Conservation (phyloP, 139 green algal genomes). For the Haematococcus lacustris region DNA sequence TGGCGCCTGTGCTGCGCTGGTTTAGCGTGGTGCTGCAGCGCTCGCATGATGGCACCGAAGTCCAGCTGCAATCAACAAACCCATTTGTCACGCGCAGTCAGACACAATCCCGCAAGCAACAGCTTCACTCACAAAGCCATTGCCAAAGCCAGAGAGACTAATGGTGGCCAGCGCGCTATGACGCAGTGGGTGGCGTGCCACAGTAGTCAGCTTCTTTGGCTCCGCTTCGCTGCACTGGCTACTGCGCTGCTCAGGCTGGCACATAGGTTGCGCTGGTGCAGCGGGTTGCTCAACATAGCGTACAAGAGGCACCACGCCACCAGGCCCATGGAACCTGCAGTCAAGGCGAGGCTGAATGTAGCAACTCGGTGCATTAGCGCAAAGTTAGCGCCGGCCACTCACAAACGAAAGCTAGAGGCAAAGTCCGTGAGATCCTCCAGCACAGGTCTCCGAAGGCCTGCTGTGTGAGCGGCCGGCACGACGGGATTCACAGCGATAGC, state of each 20-base stretch:
- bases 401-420: conserved; percentile 37
- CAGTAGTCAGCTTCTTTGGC: neutral
- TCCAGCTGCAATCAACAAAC: conserved; percentile 13
- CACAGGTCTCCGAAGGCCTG: neutral
- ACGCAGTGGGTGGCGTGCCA: neutral
- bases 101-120: neutral
- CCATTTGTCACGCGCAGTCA: neutral
- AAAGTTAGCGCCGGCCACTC: too few relatives aligned
- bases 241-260: neutral
- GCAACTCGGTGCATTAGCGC: too few relatives aligned
- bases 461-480: neutral
- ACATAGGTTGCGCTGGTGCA: neutral
- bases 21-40: neutral
- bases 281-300: neutral
- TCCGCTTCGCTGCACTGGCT: neutral
- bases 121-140: neutral
- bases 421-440: conserved; percentile 20
- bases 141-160: conserved; percentile 2
- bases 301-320: neutral
- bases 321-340: conserved; percentile 49
- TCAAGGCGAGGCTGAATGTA: too few relatives aligned
- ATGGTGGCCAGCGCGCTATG: neutral
- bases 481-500: conserved; percentile 16
- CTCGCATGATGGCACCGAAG: conserved; percentile 15
- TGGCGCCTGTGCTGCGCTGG: conserved; percentile 4